Percentiles rank a stretch among this genome's conserved stretches.
Conservation (phyloP, 768 basidiomycete species). For the Termitomyces sp. region DNA sequence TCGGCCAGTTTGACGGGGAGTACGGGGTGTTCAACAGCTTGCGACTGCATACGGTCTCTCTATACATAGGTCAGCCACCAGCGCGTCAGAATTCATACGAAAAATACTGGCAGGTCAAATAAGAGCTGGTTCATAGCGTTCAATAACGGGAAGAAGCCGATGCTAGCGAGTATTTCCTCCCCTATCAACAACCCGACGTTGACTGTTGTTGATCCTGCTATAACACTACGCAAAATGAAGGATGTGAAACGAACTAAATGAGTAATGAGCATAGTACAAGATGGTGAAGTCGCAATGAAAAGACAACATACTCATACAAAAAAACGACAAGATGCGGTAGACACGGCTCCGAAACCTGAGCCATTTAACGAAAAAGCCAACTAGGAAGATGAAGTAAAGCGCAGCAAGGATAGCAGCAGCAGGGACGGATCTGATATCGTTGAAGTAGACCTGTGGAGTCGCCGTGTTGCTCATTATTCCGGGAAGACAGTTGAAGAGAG, state of each 20-base stretch:
- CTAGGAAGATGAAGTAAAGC: background rate
- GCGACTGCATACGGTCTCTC: background rate
- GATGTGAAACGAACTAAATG: conserved; percentile 1
- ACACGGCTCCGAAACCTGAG: background rate
- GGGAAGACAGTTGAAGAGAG: background rate
- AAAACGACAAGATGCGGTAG: background rate
- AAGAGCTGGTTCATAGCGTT: conserved; percentile 1
- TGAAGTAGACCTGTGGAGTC: background rate
- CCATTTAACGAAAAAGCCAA: conserved; percentile 1
- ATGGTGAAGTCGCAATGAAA: background rate
- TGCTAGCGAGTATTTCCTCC: background rate
- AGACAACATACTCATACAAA: conserved; percentile 1
- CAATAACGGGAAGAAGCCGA: conserved; percentile 2
- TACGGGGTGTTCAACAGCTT: background rate
- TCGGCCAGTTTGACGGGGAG: background rate
- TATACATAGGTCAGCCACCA: conserved; percentile 1
- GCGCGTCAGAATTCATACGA: background rate
- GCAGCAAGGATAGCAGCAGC: conserved; percentile 1
- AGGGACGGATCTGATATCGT: background rate
- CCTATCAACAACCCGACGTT: conserved; percentile 3
- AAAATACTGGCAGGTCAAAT: background rate
- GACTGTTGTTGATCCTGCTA: background rate
- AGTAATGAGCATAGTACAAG: background rate
- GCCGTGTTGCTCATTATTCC: background rate
- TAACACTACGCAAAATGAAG: conserved; percentile 1